Percentiles rank a stretch among this genome's conserved stretches.
These are phyloP conservation scores for Geranium brycei DNA, from an alignment of 345 rosid genomes.

Conservation along the genomic window DNA sequence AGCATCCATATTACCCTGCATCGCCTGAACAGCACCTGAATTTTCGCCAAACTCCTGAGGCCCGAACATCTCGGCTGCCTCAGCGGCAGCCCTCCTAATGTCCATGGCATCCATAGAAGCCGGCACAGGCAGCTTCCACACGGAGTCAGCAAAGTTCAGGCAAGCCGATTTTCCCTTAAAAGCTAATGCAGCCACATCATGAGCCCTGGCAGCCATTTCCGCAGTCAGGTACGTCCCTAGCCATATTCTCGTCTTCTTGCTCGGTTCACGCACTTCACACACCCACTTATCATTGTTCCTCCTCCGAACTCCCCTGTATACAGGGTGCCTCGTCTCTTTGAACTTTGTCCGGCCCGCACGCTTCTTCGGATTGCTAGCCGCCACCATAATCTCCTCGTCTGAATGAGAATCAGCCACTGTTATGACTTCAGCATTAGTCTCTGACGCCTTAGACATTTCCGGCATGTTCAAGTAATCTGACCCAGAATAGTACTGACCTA, in stretches of 20 bases:
- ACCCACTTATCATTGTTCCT: conserved; percentile 63
- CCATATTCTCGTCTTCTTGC: conserved; percentile 49
- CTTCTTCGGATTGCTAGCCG: too few species aligned
- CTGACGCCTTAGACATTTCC: too few species aligned
- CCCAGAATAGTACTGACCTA: too few species aligned
- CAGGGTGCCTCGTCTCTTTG: conserved; percentile 53
- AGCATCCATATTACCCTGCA: conserved; percentile 4
- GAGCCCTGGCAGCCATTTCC: conserved; percentile 74
- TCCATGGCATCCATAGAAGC: conserved; percentile 17
- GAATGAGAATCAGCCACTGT: conserved; percentile 2
- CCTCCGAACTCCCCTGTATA: conserved; percentile 48
- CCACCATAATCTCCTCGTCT: too few species aligned
- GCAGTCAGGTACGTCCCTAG: conserved; percentile 66
- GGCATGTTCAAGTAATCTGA: too few species aligned
- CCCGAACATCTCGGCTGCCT: neutral
- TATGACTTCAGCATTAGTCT: too few species aligned
- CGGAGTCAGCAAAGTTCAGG: conserved; percentile 63
- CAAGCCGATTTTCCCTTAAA: conserved; percentile 54
- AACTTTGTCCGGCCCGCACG: conserved; percentile 12
- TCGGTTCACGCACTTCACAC: conserved; percentile 55
- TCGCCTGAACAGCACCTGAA: too few species aligned
- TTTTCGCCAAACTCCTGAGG: too few species aligned
- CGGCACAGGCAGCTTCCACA: conserved; percentile 46
- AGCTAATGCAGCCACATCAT: conserved; percentile 62
- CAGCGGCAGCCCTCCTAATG: conserved; percentile 7